phyloP scores from a whole-genome alignment of 2,329 filamentous ascomycete species.

The Davidsoniella neocaledoniae region DNA sequence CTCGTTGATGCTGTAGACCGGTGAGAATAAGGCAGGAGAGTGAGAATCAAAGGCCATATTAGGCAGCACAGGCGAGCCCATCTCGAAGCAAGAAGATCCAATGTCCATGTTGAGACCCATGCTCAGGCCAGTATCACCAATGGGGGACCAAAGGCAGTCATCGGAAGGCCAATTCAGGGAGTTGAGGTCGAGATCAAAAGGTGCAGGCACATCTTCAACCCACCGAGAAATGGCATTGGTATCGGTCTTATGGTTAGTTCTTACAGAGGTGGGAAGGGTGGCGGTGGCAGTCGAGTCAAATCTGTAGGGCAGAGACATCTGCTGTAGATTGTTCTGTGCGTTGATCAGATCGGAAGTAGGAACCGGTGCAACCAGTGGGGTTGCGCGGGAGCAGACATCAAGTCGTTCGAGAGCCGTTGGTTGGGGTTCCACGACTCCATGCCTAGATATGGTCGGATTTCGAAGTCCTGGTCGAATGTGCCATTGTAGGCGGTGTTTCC shows the following conservation, averaged over 20 bases:
- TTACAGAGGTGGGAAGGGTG: background rate
- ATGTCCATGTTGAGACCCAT: background rate
- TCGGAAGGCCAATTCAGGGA: background rate
- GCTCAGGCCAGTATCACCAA: background rate
- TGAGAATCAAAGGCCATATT: slow-evolving; percentile 7
- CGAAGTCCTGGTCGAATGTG: slow-evolving; percentile 2
- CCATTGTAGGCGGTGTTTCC: no score
- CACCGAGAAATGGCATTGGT: background rate
- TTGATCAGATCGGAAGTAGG: no score
- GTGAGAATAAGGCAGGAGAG: slow-evolving; percentile 1
- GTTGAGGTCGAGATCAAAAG: background rate
- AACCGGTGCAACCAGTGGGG: no score
- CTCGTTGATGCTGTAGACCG: background rate
- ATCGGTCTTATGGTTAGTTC: background rate
- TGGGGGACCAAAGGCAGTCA: background rate
- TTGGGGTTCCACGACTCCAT: background rate
- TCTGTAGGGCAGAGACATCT: no score
- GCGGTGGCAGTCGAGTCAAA: background rate
- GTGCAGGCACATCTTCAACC: background rate
- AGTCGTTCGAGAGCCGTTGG: background rate
- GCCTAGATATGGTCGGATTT: background rate
- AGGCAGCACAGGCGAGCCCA: slow-evolving; percentile 4
- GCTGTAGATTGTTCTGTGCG: no score
- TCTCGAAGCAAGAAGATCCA: background rate
- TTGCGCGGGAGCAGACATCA: no score